Percentiles rank a stretch among this genome's conserved stretches.
phyloP scores from a whole-genome alignment of 2,329 filamentous ascomycete species.

The Aspergillus udagawae region DNA sequence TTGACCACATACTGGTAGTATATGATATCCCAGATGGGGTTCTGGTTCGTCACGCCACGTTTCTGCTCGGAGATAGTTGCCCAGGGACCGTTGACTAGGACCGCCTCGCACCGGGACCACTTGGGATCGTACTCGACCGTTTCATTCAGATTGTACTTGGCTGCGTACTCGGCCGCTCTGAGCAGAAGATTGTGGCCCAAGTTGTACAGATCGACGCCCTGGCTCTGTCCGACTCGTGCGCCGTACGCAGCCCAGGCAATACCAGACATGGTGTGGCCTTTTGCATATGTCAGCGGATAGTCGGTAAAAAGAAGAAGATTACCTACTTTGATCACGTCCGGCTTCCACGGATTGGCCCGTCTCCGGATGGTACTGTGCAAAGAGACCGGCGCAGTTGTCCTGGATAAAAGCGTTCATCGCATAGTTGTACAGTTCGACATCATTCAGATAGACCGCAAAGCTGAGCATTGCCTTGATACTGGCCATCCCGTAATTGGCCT shows the following conservation, averaged over 20 bases:
- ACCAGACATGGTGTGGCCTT: conserved; percentile 26
- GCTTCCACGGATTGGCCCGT: conserved; percentile 38
- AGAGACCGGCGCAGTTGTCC: conserved; percentile 34
- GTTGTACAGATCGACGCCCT: conserved; percentile 34
- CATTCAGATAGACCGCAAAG: conserved; percentile 42
- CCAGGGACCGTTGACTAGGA: conserved; percentile 41
- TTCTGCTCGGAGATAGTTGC: conserved; percentile 19
- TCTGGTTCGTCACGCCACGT: conserved; percentile 13
- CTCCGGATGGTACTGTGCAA: conserved; percentile 23
- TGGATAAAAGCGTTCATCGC: conserved; percentile 35
- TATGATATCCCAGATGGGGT: conserved; percentile 18
- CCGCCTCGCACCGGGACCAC: conserved; percentile 38
- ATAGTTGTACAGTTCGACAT: conserved; percentile 41
- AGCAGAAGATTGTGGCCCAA: conserved; percentile 31
- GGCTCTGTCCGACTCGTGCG: conserved; percentile 31
- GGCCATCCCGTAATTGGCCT: conserved; percentile 43
- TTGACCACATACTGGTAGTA: conserved; percentile 34
- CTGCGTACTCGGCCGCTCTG: conserved; percentile 36
- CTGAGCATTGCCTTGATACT: conserved; percentile 38
- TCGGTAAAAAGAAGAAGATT: background rate
- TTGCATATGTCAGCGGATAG: background rate
- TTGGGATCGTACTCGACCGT: conserved; percentile 33
- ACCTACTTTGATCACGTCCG: conserved; percentile 33
- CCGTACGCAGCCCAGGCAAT: conserved; percentile 35
- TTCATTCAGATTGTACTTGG: conserved; percentile 37